A percentile compares a stretch with the other conserved stretches of the same genome.
Conservation (phyloP, 2,329 filamentous ascomycete genomes). For the Fusarium sp. region DNA sequence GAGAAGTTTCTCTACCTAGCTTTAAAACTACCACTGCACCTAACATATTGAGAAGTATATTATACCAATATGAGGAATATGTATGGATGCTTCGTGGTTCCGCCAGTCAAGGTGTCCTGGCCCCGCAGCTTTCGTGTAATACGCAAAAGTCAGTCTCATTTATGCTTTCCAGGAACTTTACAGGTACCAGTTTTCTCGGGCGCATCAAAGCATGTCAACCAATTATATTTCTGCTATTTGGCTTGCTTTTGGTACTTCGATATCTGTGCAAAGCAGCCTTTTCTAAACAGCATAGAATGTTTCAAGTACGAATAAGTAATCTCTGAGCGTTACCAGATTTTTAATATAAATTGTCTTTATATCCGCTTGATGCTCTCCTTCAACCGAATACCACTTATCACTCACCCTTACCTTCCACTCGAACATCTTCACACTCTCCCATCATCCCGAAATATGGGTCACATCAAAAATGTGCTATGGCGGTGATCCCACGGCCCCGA, state of each 20-base stretch:
- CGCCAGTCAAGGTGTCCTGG: fast-evolving
- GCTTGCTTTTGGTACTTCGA: fast-evolving
- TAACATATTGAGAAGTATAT: no score
- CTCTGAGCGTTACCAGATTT: fast-evolving
- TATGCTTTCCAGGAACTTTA: background rate
- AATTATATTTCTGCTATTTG: fast-evolving
- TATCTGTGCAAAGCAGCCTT: background rate
- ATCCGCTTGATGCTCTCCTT: fast-evolving
- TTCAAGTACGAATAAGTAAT: no score
- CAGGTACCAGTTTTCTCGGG: background rate
- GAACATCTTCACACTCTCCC: fast-evolving
- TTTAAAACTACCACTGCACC: no score
- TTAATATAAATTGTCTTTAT: fast-evolving
- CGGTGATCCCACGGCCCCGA: no score
- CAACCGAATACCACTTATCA: background rate
- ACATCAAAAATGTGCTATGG: fast-evolving
- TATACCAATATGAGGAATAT: no score
- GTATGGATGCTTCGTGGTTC: no score
- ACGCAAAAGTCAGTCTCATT: background rate
- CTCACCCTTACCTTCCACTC: background rate
- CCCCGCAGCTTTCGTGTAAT: fast-evolving
- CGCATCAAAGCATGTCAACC: fast-evolving
- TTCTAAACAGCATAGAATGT: no score
- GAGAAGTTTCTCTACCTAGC: no score
- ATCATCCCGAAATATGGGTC: fast-evolving